Evolutionary conservation across 169 alveolate genomes (phyloP).

Genomic region (Plasmodium falciparum): DNA sequence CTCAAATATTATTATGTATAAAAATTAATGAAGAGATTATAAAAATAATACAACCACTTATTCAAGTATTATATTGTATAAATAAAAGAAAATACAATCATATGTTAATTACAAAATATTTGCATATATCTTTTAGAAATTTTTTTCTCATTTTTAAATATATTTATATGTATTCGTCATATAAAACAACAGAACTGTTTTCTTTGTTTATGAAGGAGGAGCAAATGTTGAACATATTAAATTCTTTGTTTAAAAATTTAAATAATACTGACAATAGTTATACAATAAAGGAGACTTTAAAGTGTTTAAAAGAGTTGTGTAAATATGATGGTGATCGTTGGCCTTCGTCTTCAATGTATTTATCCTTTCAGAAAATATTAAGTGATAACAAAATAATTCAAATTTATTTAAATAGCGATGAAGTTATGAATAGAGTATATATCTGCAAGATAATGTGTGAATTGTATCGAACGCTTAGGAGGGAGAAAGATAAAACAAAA

Average conservation of each 20-base stretch:
- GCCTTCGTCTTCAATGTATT: conserved; percentile 48
- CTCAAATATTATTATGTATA: conserved; percentile 48
- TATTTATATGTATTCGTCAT: conserved; percentile 19
- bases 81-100: conserved; percentile 28
- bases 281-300: conserved; percentile 40
- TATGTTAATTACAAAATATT: conserved; percentile 33
- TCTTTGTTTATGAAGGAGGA: conserved; percentile 44
- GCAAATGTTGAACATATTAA: conserved; percentile 45
- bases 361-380: conserved; percentile 30
- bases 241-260: conserved; percentile 47
- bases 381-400: conserved; percentile 19
- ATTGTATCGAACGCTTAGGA: conserved; percentile 18
- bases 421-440: conserved; percentile 30
- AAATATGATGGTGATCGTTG: conserved; percentile 34
- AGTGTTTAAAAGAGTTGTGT: conserved; percentile 61
- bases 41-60: conserved; percentile 36
- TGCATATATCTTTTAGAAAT: conserved; percentile 45
- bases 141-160: conserved; percentile 55
- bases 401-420: conserved; percentile 33
- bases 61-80: conserved; percentile 25
- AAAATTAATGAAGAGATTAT: conserved; percentile 10
- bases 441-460: conserved; percentile 58
- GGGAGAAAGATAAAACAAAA: background rate
- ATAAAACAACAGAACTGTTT: conserved; percentile 15
- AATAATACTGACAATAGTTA: conserved; percentile 17